Evolutionary conservation across 1,139 yeast species (phyloP).

Genomic region (Suhomyces taliae): DNA sequence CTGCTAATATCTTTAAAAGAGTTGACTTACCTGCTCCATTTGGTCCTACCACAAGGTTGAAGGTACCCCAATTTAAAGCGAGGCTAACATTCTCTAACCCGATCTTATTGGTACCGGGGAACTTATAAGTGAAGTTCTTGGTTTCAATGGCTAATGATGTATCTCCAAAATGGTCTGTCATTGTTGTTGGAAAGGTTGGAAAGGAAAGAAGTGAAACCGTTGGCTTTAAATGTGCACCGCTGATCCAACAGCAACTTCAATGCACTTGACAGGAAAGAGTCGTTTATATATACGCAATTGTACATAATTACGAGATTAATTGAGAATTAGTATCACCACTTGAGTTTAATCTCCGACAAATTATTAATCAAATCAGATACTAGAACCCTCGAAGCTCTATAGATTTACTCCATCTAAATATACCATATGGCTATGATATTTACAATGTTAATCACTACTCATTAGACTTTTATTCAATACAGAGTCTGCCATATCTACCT

Average conservation of each 20-base stretch:
- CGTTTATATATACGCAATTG: background rate
- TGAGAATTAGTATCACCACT: no score
- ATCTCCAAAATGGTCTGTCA: slow-evolving; percentile 11
- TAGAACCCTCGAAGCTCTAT: no score
- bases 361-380: no score
- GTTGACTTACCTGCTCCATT: slow-evolving; percentile 98
- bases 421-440: no score
- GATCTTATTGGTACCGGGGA: slow-evolving; percentile 58
- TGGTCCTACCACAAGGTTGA: slow-evolving; percentile 84
- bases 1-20: slow-evolving; percentile 77
- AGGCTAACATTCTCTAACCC: slow-evolving; percentile 69
- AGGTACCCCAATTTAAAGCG: slow-evolving; percentile 64
- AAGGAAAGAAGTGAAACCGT: background rate
- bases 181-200: background rate
- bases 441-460: no score
- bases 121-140: slow-evolving; percentile 64
- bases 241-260: no score
- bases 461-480: no score
- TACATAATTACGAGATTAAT: background rate
- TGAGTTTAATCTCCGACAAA: no score
- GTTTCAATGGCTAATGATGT: slow-evolving; percentile 59
- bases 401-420: no score
- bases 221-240: no score
- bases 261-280: background rate
- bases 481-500: no score